Conservation (phyloP, 1,284 basidiomycete genomes). For the Malassezia obtusa region DNA sequence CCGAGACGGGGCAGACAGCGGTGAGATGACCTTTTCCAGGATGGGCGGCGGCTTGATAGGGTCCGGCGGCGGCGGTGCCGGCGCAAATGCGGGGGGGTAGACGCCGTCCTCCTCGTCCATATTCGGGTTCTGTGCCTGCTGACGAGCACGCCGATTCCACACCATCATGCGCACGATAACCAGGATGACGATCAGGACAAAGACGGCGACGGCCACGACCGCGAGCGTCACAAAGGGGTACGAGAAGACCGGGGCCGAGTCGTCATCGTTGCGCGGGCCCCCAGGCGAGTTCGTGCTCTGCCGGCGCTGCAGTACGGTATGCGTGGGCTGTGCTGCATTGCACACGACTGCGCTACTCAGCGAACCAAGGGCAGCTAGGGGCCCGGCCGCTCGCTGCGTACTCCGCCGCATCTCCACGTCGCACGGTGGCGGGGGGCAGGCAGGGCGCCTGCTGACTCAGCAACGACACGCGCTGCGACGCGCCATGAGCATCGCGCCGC, state of each 20-base stretch:
- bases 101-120: neutral
- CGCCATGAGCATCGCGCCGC: conserved; percentile 22
- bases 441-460: neutral
- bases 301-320: no score
- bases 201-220: conserved; percentile 6
- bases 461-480: neutral
- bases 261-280: no score
- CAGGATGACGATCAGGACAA: conserved; percentile 1
- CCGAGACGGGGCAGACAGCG: neutral
- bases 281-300: no score
- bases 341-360: no score
- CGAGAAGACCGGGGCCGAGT: neutral
- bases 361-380: no score
- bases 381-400: no score
- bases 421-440: no score
- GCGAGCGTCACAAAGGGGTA: conserved; percentile 6
- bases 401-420: no score
- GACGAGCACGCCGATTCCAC: conserved; percentile 1
- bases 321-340: no score
- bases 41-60: neutral
- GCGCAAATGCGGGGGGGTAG: neutral
- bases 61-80: neutral
- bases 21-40: neutral
- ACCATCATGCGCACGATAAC: conserved; percentile 1
- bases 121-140: neutral